Conservation (phyloP, 805 yeast species). For the Maudiozyma serrabonitensis region DNA sequence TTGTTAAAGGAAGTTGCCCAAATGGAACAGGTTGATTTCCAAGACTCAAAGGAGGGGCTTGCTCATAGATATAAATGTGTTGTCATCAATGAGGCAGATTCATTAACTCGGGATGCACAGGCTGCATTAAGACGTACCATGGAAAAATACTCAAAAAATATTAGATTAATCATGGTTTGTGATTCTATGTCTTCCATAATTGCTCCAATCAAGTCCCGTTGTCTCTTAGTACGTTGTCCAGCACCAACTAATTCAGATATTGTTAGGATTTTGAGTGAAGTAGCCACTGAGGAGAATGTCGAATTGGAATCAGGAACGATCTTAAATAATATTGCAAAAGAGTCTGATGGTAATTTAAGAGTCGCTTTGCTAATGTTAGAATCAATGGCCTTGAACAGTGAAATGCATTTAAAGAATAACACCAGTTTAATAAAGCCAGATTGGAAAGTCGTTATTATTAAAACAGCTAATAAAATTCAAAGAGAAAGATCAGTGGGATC, state of each 20-base stretch:
- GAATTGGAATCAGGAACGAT: slow-evolving; percentile 34
- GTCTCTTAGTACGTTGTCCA: slow-evolving; percentile 76
- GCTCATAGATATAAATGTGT: slow-evolving; percentile 64
- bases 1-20: slow-evolving; percentile 89
- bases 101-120: slow-evolving; percentile 85
- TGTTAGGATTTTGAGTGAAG: slow-evolving; percentile 40
- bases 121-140: slow-evolving; percentile 92
- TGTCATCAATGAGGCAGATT: slow-evolving; percentile 85
- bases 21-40: slow-evolving; percentile 87
- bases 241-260: slow-evolving; percentile 64
- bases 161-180: slow-evolving; percentile 75
- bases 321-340: slow-evolving; percentile 42
- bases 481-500: slow-evolving; percentile 55
- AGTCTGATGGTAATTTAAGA: slow-evolving; percentile 64
- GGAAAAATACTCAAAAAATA: slow-evolving; percentile 87
- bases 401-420: slow-evolving; percentile 33
- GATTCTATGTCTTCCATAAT: slow-evolving; percentile 88
- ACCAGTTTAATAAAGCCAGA: slow-evolving; percentile 64
- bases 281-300: slow-evolving; percentile 49
- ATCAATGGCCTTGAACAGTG: slow-evolving; percentile 66
- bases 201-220: slow-evolving; percentile 89
- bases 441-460: slow-evolving; percentile 76
- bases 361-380: slow-evolving; percentile 72
- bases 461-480: slow-evolving; percentile 50
- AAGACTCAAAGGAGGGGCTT: slow-evolving; percentile 33